Percentiles rank a stretch among this genome's conserved stretches.
Evolutionary conservation across 352 stramenopile species (phyloP).

Genomic region (Globisporangium barbulae): DNA sequence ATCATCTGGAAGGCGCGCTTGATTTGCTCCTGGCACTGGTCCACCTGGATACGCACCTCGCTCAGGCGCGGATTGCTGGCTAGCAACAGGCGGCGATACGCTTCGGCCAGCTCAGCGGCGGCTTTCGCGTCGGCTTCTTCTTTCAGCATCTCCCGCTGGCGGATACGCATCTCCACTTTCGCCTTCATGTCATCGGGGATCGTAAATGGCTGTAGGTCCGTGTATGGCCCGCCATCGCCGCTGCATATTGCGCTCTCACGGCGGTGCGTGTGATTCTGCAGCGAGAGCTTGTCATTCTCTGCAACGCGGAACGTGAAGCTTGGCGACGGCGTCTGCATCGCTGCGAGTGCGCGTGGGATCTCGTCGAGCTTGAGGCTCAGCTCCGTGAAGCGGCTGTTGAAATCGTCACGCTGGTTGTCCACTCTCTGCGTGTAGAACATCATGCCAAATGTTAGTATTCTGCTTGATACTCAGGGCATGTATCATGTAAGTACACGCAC

Average conservation of each 20-base stretch:
- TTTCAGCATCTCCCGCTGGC: slow-evolving; percentile 49
- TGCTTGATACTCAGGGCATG: background rate
- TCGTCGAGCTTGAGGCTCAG: slow-evolving; percentile 64
- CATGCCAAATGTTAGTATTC: background rate
- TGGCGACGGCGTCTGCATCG: slow-evolving; percentile 31
- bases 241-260: slow-evolving; percentile 12
- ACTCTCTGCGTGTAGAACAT: slow-evolving; percentile 43
- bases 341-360: slow-evolving; percentile 44
- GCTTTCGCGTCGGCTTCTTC: slow-evolving; percentile 40
- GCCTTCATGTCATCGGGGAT: slow-evolving; percentile 79
- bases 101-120: slow-evolving; percentile 46
- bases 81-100: slow-evolving; percentile 58
- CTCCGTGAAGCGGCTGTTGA: slow-evolving; percentile 57
- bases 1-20: slow-evolving; percentile 68
- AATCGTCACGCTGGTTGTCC: slow-evolving; percentile 59
- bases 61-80: slow-evolving; percentile 55
- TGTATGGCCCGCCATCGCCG: slow-evolving; percentile 40
- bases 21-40: slow-evolving; percentile 65
- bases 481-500: slow-evolving; percentile 17
- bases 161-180: slow-evolving; percentile 71
- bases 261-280: slow-evolving; percentile 47
- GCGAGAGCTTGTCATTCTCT: slow-evolving; percentile 43
- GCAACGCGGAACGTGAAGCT: slow-evolving; percentile 53
- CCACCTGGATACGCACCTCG: slow-evolving; percentile 55
- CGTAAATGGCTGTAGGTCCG: slow-evolving; percentile 65